Conservation (phyloP, 345 rosid genomes). For the Geranium rotundifolium region DNA sequence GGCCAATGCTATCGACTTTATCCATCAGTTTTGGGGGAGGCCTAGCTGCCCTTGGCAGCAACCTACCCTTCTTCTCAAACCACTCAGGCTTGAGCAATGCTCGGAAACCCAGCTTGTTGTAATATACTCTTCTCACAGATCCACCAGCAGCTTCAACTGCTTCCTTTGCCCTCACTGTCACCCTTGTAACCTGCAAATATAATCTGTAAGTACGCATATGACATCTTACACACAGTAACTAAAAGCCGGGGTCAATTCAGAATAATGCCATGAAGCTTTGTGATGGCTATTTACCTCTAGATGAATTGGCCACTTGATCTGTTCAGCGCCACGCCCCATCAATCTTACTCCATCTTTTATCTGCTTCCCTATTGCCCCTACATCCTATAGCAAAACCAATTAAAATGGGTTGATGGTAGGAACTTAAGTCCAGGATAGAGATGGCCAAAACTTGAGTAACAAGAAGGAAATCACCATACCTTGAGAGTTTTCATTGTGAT, state of each 20-base stretch:
- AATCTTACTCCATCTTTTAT: slow-evolving; percentile 89
- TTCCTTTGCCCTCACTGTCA: slow-evolving; percentile 80
- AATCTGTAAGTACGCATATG: neutral
- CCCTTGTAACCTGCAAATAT: slow-evolving; percentile 62
- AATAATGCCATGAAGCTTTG: neutral
- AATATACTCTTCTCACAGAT: slow-evolving; percentile 76
- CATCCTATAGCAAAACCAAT: slow-evolving; percentile 32
- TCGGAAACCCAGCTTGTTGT: slow-evolving; percentile 74
- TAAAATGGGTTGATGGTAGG: neutral
- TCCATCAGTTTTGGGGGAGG: slow-evolving; percentile 89
- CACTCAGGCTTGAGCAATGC: slow-evolving; percentile 89
- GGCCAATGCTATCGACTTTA: slow-evolving; percentile 91
- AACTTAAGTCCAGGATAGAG: neutral
- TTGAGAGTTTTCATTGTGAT: slow-evolving; percentile 96
- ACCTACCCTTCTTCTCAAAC: slow-evolving; percentile 92
- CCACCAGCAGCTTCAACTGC: slow-evolving; percentile 91
- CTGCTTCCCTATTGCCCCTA: slow-evolving; percentile 78
- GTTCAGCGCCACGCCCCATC: slow-evolving; percentile 88
- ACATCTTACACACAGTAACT: neutral
- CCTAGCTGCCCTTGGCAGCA: slow-evolving; percentile 78
- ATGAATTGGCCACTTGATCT: slow-evolving; percentile 92
- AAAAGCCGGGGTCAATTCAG: neutral
- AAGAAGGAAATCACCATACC: slow-evolving; percentile 25
- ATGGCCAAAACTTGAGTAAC: neutral
- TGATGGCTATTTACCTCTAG: slow-evolving; percentile 49